Evolutionary conservation across 192 early-diverging fungal species (phyloP).

Genomic region (Phycomyces blakesleeanus): DNA sequence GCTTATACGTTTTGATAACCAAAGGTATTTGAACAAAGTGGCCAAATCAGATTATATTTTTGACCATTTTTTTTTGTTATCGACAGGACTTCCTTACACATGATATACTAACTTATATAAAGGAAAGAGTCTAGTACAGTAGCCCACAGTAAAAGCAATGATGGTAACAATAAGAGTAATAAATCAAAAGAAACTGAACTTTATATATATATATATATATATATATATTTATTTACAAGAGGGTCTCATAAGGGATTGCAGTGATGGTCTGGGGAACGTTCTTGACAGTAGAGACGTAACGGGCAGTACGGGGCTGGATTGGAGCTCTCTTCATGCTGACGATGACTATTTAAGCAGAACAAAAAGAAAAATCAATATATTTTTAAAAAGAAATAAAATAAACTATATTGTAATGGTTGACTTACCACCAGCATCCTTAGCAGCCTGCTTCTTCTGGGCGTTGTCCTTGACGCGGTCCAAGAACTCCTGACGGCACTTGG

Average conservation of each 20-base stretch:
- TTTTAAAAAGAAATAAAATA: slow-evolving; percentile 9
- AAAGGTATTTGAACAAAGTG: no score
- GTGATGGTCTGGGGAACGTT: slow-evolving; percentile 90
- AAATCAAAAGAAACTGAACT: neutral
- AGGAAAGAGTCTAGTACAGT: no score
- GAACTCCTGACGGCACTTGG: slow-evolving; percentile 98
- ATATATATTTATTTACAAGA: slow-evolving; percentile 30
- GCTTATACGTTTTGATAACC: no score
- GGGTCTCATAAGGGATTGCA: slow-evolving; percentile 92
- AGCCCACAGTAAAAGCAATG: no score
- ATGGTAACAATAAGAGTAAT: no score
- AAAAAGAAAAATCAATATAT: no score
- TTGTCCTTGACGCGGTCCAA: slow-evolving; percentile 95
- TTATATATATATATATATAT: no score
- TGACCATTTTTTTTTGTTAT: no score
- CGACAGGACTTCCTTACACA: no score
- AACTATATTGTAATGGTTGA: neutral
- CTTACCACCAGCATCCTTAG: slow-evolving; percentile 45
- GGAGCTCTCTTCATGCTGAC: slow-evolving; percentile 91
- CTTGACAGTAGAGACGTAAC: slow-evolving; percentile 81
- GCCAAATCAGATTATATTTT: no score
- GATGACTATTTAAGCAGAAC: slow-evolving; percentile 23
- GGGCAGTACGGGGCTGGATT: slow-evolving; percentile 80
- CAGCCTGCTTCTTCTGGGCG: slow-evolving; percentile 77
- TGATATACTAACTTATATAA: no score